Evolutionary conservation across 306 rosid species (phyloP).

Genomic region (Pyrus communis): DNA sequence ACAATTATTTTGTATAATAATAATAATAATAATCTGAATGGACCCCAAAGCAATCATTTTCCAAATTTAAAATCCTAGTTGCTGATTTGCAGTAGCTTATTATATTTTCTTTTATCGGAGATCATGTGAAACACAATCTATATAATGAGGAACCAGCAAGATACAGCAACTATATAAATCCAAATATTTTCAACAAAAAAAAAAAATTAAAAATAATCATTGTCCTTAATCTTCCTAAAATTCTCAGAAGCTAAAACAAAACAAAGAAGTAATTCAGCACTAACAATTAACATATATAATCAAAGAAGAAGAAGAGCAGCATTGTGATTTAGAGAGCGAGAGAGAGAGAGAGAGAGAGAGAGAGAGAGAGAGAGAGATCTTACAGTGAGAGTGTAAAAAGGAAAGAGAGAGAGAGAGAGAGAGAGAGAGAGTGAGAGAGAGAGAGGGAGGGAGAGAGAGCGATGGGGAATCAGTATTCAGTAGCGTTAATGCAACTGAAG

Average conservation of each 20-base stretch:
- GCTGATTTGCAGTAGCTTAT: background rate
- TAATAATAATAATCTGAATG: background rate
- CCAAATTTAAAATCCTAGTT: background rate
- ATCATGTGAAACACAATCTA: background rate
- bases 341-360: background rate
- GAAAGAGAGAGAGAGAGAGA: background rate
- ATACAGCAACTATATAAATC: background rate
- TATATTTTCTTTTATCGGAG: background rate
- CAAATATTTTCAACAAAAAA: background rate
- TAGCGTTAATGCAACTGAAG: no score
- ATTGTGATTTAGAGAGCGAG: background rate
- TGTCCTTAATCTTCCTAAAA: background rate
- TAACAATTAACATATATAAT: background rate
- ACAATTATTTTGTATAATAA: background rate
- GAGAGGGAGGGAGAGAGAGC: background rate
- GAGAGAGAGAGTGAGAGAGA: background rate
- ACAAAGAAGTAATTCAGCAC: background rate
- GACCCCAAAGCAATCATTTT: background rate
- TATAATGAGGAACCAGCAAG: background rate
- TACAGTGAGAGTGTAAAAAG: background rate
- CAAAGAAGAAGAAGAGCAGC: background rate
- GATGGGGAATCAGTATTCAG: no score
- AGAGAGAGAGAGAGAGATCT: background rate
- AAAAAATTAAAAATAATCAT: background rate
- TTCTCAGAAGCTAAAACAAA: background rate